Evolutionary conservation across 2,329 filamentous ascomycete species (phyloP).

Genomic region (Microsporum canis): DNA sequence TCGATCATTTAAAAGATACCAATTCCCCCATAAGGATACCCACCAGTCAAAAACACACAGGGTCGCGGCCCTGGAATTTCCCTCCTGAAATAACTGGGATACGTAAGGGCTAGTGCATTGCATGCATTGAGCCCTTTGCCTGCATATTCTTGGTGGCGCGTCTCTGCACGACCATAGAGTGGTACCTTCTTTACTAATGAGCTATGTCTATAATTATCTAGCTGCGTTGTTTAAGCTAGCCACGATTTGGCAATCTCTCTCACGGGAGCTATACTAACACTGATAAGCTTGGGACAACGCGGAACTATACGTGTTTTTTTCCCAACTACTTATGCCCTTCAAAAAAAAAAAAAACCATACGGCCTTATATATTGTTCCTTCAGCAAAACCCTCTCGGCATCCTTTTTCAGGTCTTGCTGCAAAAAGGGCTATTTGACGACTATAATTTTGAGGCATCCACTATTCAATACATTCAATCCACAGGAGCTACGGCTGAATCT

Average conservation of each 20-base stretch:
- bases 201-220: background rate
- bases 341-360: background rate
- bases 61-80: background rate
- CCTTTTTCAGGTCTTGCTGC: too few species aligned
- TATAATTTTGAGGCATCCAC: background rate
- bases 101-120: background rate
- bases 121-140: background rate
- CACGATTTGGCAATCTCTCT: background rate
- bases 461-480: background rate
- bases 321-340: background rate
- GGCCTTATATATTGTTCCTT: background rate
- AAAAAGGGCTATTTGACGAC: background rate
- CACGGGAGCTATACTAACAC: background rate
- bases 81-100: background rate
- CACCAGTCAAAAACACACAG: background rate
- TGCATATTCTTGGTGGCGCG: background rate
- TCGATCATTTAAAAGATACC: background rate
- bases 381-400: too few species aligned
- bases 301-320: background rate
- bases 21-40: background rate
- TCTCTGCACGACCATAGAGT: background rate
- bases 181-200: background rate
- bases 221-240: background rate
- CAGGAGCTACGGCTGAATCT: background rate
- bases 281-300: background rate